Percentiles rank a stretch among this genome's conserved stretches.
These are phyloP conservation scores for Apophysomyces variabilis DNA, from an alignment of 371 early-diverging fungal genomes.

Conservation along the genomic window DNA sequence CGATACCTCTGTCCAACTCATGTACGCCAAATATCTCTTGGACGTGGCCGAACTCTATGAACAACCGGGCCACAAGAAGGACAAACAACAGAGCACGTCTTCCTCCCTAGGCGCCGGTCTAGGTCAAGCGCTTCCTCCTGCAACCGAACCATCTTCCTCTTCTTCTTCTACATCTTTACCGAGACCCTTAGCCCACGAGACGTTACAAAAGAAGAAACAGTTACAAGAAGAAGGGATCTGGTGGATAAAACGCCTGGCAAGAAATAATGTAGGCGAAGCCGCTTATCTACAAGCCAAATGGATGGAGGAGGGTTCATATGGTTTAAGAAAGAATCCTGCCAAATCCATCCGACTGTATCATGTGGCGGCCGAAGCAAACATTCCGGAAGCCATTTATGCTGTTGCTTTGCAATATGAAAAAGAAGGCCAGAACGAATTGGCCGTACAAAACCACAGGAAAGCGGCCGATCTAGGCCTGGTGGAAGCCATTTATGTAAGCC, in stretches of 20 bases:
- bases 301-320: constrained; percentile 69
- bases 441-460: constrained; percentile 77
- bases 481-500: constrained; percentile 69
- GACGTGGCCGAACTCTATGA: constrained; percentile 53
- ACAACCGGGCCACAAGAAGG: constrained; percentile 4
- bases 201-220: constrained; percentile 22
- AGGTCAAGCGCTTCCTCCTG: background rate
- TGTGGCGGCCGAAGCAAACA: constrained; percentile 34
- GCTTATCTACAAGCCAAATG: constrained; percentile 71
- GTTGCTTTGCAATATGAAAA: constrained; percentile 53
- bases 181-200: background rate
- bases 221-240: constrained; percentile 66
- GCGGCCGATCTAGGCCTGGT: constrained; percentile 73
- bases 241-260: constrained; percentile 74
- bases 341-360: constrained; percentile 50
- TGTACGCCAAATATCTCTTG: constrained; percentile 82
- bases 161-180: background rate
- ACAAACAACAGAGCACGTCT: background rate
- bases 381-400: constrained; percentile 47
- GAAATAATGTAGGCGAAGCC: constrained; percentile 72
- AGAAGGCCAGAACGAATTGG: constrained; percentile 62
- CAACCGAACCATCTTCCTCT: constrained; percentile 15
- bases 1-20: constrained; percentile 81
- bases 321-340: constrained; percentile 52
- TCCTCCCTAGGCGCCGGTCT: background rate